These are phyloP conservation scores for Phialophora verrucosa DNA, from an alignment of 2,329 filamentous ascomycete species.

Conservation along the genomic window DNA sequence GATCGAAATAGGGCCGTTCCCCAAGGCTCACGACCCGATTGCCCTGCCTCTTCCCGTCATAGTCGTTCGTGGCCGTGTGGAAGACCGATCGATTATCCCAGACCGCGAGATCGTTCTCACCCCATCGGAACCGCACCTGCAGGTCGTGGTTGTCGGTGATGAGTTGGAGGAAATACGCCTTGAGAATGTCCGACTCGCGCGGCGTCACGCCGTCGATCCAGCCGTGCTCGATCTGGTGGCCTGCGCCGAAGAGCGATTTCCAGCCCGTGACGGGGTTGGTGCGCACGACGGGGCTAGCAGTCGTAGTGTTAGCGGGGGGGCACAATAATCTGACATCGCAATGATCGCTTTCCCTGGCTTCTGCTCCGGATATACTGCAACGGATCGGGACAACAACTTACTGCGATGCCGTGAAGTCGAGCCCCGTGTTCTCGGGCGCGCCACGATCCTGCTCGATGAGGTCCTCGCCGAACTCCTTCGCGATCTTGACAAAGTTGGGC, in stretches of 20 bases:
- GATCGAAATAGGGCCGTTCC: constrained; percentile 61
- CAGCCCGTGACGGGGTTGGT: constrained; percentile 70
- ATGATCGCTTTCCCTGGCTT: background rate
- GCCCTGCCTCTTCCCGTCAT: constrained; percentile 57
- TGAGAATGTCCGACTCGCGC: constrained; percentile 44
- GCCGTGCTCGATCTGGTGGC: constrained; percentile 41
- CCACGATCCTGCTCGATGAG: constrained; percentile 49
- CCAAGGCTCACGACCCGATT: constrained; percentile 60
- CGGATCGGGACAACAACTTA: constrained; percentile 46
- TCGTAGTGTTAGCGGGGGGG: background rate
- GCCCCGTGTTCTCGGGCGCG: constrained; percentile 63
- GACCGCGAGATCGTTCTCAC: constrained; percentile 58
- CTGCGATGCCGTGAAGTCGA: constrained; percentile 55
- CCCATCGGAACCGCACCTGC: constrained; percentile 49
- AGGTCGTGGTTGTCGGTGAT: constrained; percentile 52
- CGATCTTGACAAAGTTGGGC: constrained; percentile 43
- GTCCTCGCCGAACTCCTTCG: constrained; percentile 43
- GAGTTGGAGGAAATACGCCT: constrained; percentile 44
- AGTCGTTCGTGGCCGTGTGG: constrained; percentile 62
- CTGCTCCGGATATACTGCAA: constrained; percentile 10
- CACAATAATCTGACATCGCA: background rate
- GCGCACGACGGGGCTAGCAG: constrained; percentile 60
- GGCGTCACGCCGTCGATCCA: constrained; percentile 44
- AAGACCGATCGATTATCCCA: constrained; percentile 66
- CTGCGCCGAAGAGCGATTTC: constrained; percentile 57